These are phyloP conservation scores for Chytriomyces confervae DNA, from an alignment of 192 early-diverging fungal genomes.

Conservation along the genomic window DNA sequence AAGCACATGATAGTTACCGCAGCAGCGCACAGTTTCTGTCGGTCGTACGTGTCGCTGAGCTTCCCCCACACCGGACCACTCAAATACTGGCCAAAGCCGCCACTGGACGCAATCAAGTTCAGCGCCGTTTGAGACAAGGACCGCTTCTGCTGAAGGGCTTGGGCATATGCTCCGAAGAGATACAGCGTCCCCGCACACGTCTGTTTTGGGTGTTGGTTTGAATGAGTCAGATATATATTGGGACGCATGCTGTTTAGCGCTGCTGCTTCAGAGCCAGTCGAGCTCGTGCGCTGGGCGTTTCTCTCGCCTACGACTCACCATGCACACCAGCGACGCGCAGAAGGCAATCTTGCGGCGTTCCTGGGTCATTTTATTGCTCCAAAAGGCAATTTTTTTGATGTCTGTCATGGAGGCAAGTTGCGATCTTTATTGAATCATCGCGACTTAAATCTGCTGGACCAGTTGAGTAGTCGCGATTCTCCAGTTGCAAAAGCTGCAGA, in stretches of 20 bases:
- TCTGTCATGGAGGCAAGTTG: no score
- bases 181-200: conserved; percentile 67
- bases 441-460: no score
- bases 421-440: no score
- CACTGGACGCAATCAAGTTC: conserved; percentile 65
- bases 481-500: no score
- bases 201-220: not conserved
- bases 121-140: conserved; percentile 66
- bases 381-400: no score
- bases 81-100: conserved; percentile 73
- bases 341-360: conserved; percentile 38
- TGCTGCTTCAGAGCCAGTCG: no score
- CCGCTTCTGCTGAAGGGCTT: conserved; percentile 49
- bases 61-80: conserved; percentile 64
- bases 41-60: conserved; percentile 46
- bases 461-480: no score
- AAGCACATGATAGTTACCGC: conserved; percentile 37
- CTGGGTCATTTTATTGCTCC: not conserved
- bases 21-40: not conserved
- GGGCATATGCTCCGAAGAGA: conserved; percentile 68
- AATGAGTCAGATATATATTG: not conserved
- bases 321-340: conserved; percentile 37
- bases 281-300: not conserved
- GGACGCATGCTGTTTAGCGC: not conserved
- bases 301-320: conserved; percentile 15